Percentiles rank a stretch among this genome's conserved stretches.
Conservation (phyloP, 352 stramenopile genomes). For the Ophiocytium majus region DNA sequence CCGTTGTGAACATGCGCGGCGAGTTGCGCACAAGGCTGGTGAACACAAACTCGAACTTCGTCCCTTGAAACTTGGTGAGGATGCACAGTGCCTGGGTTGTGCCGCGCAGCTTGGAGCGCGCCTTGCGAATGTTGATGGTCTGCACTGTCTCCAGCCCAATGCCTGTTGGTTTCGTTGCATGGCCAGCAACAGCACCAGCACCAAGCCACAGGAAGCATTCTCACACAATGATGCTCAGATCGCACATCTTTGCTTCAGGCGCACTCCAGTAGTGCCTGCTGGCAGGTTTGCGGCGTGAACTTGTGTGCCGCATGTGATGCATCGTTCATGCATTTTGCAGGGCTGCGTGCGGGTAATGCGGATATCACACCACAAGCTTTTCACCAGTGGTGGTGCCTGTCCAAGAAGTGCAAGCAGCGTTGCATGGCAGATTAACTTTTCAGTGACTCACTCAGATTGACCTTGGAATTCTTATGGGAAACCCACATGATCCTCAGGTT, state of each 20-base stretch:
- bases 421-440: conserved; percentile 11
- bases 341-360: too few relatives aligned
- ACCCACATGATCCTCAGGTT: conserved; percentile 84
- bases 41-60: conserved; percentile 88
- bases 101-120: conserved; percentile 78
- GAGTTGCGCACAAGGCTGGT: conserved; percentile 83
- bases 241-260: too few relatives aligned
- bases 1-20: conserved; percentile 82
- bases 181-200: too few relatives aligned
- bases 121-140: conserved; percentile 78
- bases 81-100: conserved; percentile 83
- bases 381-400: too few relatives aligned
- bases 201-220: not conserved
- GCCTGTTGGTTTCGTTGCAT: too few relatives aligned
- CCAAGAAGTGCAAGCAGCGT: not conserved
- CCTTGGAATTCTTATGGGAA: conserved; percentile 75
- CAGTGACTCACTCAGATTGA: conserved; percentile 73
- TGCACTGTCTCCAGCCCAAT: conserved; percentile 61
- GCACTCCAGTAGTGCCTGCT: too few relatives aligned
- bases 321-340: too few relatives aligned
- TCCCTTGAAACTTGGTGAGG: conserved; percentile 79
- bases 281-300: too few relatives aligned
- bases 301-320: too few relatives aligned
- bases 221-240: conserved; percentile 16
- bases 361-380: too few relatives aligned